These are phyloP conservation scores for Ophidiomyces ophidiicola DNA, from an alignment of 2,329 filamentous ascomycete species.

Conservation along the genomic window DNA sequence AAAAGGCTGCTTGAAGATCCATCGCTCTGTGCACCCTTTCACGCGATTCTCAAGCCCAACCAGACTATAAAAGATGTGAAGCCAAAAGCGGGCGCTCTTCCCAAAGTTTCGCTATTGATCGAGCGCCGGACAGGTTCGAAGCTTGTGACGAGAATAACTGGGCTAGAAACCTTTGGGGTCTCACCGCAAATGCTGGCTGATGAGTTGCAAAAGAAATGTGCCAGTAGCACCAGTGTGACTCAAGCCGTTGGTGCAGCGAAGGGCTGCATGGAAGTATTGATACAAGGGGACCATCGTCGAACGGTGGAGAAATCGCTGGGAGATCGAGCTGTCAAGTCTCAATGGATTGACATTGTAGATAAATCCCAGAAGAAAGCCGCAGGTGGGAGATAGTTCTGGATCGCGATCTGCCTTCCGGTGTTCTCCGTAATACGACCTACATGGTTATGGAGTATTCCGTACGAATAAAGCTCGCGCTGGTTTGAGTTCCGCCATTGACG, in stretches of 20 bases:
- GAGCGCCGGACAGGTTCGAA: conserved; percentile 57
- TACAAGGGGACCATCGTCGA: conserved; percentile 55
- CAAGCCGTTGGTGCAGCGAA: conserved; percentile 50
- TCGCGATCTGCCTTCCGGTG: too few relatives aligned
- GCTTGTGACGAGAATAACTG: conserved; percentile 50
- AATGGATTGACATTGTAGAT: conserved; percentile 54
- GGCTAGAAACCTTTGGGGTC: conserved; percentile 51
- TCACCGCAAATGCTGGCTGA: conserved; percentile 49
- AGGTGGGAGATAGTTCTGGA: too few relatives aligned
- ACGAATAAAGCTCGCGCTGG: too few relatives aligned
- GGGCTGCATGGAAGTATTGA: conserved; percentile 53
- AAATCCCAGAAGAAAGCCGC: conserved; percentile 57
- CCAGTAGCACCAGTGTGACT: conserved; percentile 54
- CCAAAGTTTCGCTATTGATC: conserved; percentile 48
- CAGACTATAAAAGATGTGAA: conserved; percentile 39
- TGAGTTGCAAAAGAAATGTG: conserved; percentile 55
- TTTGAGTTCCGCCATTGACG: too few relatives aligned
- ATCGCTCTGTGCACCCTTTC: conserved; percentile 42
- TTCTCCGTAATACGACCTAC: too few relatives aligned
- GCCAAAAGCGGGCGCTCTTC: conserved; percentile 48
- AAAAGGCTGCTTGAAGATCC: conserved; percentile 45
- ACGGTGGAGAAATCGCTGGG: conserved; percentile 48
- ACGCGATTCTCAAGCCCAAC: conserved; percentile 40
- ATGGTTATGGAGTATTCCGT: too few relatives aligned
- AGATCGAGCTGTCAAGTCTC: conserved; percentile 45